Base-by-base conservation (phyloP, 495 filamentous ascomycete species). In the Penicillium lividum region DNA sequence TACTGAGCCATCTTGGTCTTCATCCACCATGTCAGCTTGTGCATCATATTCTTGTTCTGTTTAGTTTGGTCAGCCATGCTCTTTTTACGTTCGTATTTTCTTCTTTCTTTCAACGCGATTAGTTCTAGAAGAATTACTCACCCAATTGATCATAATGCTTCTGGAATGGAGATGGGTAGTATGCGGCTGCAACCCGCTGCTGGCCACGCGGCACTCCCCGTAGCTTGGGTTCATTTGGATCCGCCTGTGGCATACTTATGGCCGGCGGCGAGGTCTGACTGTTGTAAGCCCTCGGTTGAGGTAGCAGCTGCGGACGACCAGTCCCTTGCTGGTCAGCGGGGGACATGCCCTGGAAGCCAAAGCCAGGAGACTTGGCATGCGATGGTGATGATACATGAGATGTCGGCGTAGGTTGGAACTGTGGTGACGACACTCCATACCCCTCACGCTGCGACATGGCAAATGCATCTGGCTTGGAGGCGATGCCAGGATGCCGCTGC, bases 21-120 rank as follows among this genome's bases (percentile, higher is more conserved):
- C 93, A 70, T 98, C 93, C 70, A 94, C 85, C 83, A 96, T 90
- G 62, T 97, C 92, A 68, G 89, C 86, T 80, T 94, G 90, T 54
- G 94, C 92, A 75, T 98, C 94, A 80, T 98, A 98, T 81, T 98
- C 94, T 83, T 96, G 93, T 81, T 98, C 94, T 98, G 83, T 33
- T 30, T 82, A 86, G 7, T 29, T 53, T 31, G 59, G 42, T 51
- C 28, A 31, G 36, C 43, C 16, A 46, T 7, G 16, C 9, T 46
- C 25, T 46, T 27, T 7, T 49, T 49, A 15, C 31, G 4, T 48
- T 48, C 16, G 10, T 30, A 10, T 29, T n/a, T 16, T 49, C 15
- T 10, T 30, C 28, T 13, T 49, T 8, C 16, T 13, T 49, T 8
- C 16, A 3, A 31, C 6, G 28, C 6, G 7, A 49, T n/a, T n/a